A percentile compares a stretch with the other conserved stretches of the same genome.
Conservation (phyloP, 148 eudicot species). For the Heliamphora exappendiculata region DNA sequence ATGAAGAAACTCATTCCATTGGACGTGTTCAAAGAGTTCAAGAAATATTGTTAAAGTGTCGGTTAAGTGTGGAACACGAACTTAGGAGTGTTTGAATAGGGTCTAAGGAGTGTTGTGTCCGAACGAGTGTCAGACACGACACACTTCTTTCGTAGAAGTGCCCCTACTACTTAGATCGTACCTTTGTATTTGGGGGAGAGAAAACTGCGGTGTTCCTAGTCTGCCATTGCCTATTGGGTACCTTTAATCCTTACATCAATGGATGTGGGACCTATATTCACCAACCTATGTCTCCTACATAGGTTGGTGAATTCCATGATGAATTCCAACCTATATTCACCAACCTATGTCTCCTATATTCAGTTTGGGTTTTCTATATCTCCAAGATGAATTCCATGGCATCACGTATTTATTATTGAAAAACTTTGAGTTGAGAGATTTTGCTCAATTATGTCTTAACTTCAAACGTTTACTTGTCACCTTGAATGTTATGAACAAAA, state of each 20-base stretch:
- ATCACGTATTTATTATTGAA: not conserved
- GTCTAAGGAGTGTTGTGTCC: no score
- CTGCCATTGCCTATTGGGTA: not conserved
- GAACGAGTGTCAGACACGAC: no score
- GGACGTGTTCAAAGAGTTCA: no score
- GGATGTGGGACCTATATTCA: not conserved
- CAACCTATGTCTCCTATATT: not conserved
- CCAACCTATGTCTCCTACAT: not conserved
- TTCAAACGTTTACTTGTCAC: not conserved
- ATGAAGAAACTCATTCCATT: no score
- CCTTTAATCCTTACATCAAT: not conserved
- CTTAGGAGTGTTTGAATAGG: no score
- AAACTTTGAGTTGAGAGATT: not conserved
- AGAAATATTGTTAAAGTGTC: no score
- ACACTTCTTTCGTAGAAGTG: no score
- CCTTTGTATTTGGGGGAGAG: not conserved
- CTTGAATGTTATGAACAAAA: not conserved
- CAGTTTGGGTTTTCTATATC: not conserved
- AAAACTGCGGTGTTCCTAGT: not conserved
- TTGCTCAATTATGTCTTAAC: not conserved
- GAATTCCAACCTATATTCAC: not conserved
- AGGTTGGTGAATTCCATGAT: not conserved
- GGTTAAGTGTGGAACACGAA: no score
- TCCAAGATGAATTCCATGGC: not conserved
- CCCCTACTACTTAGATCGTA: no score